A percentile compares a stretch with the other conserved stretches of the same genome.
phyloP scores from a whole-genome alignment of 441 rosid species.

The Biscutella laevigata region DNA sequence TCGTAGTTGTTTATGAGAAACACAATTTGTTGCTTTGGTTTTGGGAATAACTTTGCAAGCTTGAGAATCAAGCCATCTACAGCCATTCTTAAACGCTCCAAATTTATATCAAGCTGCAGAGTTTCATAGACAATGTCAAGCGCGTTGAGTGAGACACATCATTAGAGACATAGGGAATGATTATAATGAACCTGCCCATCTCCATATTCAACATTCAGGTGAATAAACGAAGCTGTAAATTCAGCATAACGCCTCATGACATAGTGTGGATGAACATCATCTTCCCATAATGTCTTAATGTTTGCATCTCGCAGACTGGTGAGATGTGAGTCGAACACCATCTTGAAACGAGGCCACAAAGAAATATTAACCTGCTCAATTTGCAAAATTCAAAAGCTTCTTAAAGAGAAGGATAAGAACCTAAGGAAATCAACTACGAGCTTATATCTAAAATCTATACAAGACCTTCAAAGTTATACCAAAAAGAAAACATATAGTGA shows the following conservation, averaged over 20 bases:
- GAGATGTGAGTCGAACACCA: slow-evolving; percentile 92
- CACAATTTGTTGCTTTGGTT: slow-evolving; percentile 69
- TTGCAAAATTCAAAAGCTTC: slow-evolving; percentile 3
- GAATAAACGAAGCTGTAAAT: slow-evolving; percentile 94
- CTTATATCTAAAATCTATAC: background rate
- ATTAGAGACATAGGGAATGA: slow-evolving; percentile 7
- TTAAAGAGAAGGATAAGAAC: slow-evolving; percentile 4
- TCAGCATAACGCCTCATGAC: slow-evolving; percentile 99
- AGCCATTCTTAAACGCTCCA: slow-evolving; percentile 96
- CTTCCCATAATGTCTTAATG: slow-evolving; percentile 88
- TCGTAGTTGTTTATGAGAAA: slow-evolving; percentile 95
- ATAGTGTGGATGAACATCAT: slow-evolving; percentile 98
- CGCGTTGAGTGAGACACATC: background rate
- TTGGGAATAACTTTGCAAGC: slow-evolving; percentile 74
- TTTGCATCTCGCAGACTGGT: slow-evolving; percentile 89
- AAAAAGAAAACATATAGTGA: background rate
- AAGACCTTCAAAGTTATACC: background rate
- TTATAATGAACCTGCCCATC: slow-evolving; percentile 78
- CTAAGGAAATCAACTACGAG: background rate
- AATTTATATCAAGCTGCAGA: slow-evolving; percentile 88
- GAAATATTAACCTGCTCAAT: slow-evolving; percentile 59
- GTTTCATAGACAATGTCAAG: background rate
- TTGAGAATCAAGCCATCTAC: slow-evolving; percentile 79
- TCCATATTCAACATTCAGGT: slow-evolving; percentile 86
- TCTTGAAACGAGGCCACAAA: slow-evolving; percentile 97